Percentiles rank a stretch among this genome's conserved stretches.
Evolutionary conservation across 768 basidiomycete genomes (phyloP).

Genomic region (Naematelia aurantialba): DNA sequence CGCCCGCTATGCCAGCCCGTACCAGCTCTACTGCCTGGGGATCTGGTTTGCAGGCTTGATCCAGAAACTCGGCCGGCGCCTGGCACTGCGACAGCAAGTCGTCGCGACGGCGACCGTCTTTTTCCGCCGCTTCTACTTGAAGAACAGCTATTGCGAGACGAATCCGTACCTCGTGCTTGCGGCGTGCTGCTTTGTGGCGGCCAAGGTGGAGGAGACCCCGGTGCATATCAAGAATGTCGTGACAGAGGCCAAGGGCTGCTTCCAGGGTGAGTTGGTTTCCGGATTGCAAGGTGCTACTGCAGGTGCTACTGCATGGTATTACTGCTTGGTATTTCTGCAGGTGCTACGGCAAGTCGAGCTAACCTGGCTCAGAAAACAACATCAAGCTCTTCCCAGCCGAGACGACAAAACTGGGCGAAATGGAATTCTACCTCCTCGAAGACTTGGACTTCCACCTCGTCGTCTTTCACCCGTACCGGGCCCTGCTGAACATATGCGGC

Average conservation of each 20-base stretch:
- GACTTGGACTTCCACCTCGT: constrained; percentile 92
- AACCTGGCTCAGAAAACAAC: constrained; percentile 62
- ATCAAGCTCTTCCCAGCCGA: constrained; percentile 79
- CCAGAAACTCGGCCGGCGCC: constrained; percentile 77
- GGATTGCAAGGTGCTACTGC: too few relatives aligned
- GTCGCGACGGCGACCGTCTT: constrained; percentile 92
- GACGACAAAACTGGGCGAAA: constrained; percentile 88
- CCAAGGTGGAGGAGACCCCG: constrained; percentile 94
- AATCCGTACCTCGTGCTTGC: constrained; percentile 90
- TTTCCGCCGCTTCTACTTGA: constrained; percentile 94
- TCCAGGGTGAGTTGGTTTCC: constrained; percentile 50
- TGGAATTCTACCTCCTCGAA: constrained; percentile 98
- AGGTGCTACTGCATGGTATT: too few relatives aligned
- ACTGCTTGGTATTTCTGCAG: constrained; percentile 25
- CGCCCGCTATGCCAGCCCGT: constrained; percentile 69
- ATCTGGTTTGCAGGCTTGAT: constrained; percentile 85
- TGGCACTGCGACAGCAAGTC: constrained; percentile 77
- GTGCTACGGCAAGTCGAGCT: too few relatives aligned
- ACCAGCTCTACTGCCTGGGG: constrained; percentile 74
- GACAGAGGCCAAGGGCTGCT: constrained; percentile 71
- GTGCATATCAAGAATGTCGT: constrained; percentile 91
- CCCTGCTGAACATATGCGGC: constrained; percentile 71
- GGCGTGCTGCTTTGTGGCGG: constrained; percentile 91
- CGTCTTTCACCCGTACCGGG: constrained; percentile 92
- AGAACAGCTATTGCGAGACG: constrained; percentile 91